A percentile compares a stretch with the other conserved stretches of the same genome.
phyloP scores from a whole-genome alignment of 768 basidiomycete genomes.

The Tulasnella sp. region DNA sequence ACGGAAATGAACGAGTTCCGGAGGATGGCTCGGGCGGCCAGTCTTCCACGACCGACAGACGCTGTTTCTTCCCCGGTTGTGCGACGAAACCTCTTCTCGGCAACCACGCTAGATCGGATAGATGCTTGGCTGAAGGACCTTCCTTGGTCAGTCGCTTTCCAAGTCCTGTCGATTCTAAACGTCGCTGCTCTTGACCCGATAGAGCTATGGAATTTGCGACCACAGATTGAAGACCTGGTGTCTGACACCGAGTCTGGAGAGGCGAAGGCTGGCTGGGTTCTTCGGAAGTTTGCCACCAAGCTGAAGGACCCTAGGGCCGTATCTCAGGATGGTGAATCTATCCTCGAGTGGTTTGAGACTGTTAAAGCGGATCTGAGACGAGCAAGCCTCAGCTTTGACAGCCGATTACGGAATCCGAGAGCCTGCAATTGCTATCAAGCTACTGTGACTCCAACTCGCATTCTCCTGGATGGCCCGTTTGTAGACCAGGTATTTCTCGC shows the following conservation, averaged over 20 bases:
- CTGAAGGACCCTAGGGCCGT: neutral
- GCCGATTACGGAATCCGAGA: constrained; percentile 39
- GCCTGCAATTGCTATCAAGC: constrained; percentile 74
- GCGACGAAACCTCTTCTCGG: constrained; percentile 22
- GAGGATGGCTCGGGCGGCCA: constrained; percentile 27
- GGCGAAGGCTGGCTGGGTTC: constrained; percentile 12
- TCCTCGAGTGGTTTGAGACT: neutral
- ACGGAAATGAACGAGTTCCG: constrained; percentile 8
- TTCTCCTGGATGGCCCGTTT: constrained; percentile 76
- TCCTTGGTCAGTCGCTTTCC: constrained; percentile 33
- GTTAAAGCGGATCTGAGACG: neutral
- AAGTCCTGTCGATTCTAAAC: constrained; percentile 19
- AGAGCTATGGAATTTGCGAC: constrained; percentile 23
- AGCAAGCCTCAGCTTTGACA: constrained; percentile 13
- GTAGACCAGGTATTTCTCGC: constrained; percentile 23
- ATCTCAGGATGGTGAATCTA: neutral
- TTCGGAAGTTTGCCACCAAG: neutral
- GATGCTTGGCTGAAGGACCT: constrained; percentile 24
- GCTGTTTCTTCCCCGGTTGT: neutral
- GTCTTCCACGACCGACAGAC: constrained; percentile 16
- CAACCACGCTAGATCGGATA: neutral
- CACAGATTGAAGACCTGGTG: neutral
- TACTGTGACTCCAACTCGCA: constrained; percentile 75
- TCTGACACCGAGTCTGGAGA: neutral
- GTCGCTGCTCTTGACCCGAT: constrained; percentile 12